Evolutionary conservation across 176 grass and related monocot genomes (phyloP).

Genomic region (Chloris gayana): DNA sequence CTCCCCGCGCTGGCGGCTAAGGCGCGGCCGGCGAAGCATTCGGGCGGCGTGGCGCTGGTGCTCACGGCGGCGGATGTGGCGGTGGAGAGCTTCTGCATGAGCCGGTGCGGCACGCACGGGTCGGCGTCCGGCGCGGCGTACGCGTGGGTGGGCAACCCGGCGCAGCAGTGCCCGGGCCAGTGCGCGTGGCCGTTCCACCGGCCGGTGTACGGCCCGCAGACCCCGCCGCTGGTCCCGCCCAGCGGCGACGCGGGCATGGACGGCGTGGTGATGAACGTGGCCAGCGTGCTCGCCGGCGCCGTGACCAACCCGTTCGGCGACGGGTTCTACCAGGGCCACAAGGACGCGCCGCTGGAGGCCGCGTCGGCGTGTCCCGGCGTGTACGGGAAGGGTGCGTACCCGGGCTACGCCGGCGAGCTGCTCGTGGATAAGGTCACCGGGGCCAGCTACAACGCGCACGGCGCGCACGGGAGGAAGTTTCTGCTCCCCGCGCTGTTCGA

Average conservation of each 20-base stretch:
- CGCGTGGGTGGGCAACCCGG: conserved; percentile 71
- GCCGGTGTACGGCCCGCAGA: conserved; percentile 61
- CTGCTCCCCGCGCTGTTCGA: conserved; percentile 61
- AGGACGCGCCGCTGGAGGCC: conserved; percentile 50
- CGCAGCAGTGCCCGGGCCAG: conserved; percentile 61
- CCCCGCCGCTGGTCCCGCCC: conserved; percentile 59
- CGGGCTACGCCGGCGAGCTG: conserved; percentile 49
- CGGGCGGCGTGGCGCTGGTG: conserved; percentile 49
- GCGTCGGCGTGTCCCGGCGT: conserved; percentile 55
- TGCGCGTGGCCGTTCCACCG: conserved; percentile 96
- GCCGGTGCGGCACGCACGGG: conserved; percentile 51
- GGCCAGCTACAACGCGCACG: conserved; percentile 56
- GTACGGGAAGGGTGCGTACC: conserved; percentile 55
- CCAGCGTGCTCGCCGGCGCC: conserved; percentile 44
- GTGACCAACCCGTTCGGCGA: conserved; percentile 59
- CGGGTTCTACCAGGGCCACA: conserved; percentile 64
- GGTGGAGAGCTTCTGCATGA: conserved; percentile 63
- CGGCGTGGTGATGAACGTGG: conserved; percentile 69
- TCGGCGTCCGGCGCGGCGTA: conserved; percentile 32
- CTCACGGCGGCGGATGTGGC: conserved; percentile 62
- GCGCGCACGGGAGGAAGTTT: conserved; percentile 50
- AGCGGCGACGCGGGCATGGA: conserved; percentile 72
- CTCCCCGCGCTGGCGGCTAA: conserved; percentile 34
- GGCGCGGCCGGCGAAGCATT: background rate
- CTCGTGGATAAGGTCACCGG: conserved; percentile 34